These are phyloP conservation scores for Blastobotrys buckinghamii DNA, from an alignment of 1,139 yeast species.

Conservation along the genomic window DNA sequence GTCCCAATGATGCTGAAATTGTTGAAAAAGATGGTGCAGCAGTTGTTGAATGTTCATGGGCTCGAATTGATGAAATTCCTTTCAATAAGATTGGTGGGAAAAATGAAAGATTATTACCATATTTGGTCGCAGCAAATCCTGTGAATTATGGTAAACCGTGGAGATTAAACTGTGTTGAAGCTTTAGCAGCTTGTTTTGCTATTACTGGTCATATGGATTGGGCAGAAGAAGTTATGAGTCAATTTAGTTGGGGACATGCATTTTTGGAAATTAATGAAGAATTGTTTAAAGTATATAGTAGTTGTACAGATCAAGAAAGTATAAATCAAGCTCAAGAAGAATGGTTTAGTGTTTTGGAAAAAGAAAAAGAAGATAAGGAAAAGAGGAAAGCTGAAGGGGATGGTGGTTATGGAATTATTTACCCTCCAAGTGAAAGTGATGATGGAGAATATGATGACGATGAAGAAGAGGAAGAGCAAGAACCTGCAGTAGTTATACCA, in stretches of 20 bases:
- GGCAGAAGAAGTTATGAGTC: conserved; percentile 70
- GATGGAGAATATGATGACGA: conserved; percentile 18
- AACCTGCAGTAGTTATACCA: too few relatives aligned
- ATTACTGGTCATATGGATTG: conserved; percentile 88
- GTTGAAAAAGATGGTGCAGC: conserved; percentile 86
- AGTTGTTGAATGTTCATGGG: conserved; percentile 99
- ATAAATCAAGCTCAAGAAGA: conserved; percentile 66
- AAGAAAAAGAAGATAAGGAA: conserved; percentile 59
- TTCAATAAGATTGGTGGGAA: conserved; percentile 88
- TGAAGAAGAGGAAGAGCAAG: background rate
- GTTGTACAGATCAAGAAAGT: conserved; percentile 76
- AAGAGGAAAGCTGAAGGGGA: conserved; percentile 40
- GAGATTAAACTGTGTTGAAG: conserved; percentile 95
- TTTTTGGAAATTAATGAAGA: conserved; percentile 81
- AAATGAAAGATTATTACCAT: conserved; percentile 81
- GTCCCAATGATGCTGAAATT: conserved; percentile 76
- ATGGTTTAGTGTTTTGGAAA: conserved; percentile 65
- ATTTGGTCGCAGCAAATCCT: conserved; percentile 92
- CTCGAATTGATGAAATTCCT: conserved; percentile 91
- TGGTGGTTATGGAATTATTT: conserved; percentile 47
- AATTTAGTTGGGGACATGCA: conserved; percentile 90
- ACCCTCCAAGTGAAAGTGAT: conserved; percentile 41
- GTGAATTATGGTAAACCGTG: conserved; percentile 97
- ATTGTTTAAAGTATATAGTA: conserved; percentile 62
- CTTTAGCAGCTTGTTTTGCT: conserved; percentile 94